phyloP scores from a whole-genome alignment of 495 filamentous ascomycete species.

The Penicillium psychrofluorescens region DNA sequence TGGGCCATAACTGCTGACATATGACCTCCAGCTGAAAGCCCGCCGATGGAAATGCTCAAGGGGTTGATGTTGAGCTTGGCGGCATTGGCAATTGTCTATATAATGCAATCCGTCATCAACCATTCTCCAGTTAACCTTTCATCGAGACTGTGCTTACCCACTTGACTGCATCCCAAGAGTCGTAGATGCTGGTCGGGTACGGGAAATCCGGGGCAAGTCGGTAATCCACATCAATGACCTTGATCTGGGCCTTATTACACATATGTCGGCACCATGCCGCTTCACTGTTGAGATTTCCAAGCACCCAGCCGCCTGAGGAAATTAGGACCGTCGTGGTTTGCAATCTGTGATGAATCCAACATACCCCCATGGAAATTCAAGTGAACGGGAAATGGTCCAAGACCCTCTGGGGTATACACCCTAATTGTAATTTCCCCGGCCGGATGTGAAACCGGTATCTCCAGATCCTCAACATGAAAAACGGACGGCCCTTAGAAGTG shows the following conservation, averaged over 20 bases:
- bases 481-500: slow-evolving; percentile 17
- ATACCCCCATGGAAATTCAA: slow-evolving; percentile 35
- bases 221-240: slow-evolving; percentile 35
- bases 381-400: slow-evolving; percentile 35
- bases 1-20: slow-evolving; percentile 37
- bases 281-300: slow-evolving; percentile 35
- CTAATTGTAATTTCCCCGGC: slow-evolving; percentile 32
- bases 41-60: slow-evolving; percentile 38
- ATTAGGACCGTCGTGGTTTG: background rate
- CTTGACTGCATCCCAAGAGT: slow-evolving; percentile 32
- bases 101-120: no score
- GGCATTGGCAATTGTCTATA: slow-evolving; percentile 16
- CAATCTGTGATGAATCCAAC: background rate
- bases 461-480: slow-evolving; percentile 18
- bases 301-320: slow-evolving; percentile 32
- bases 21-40: slow-evolving; percentile 37
- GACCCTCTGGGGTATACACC: slow-evolving; percentile 22
- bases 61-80: slow-evolving; percentile 39
- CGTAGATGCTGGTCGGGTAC: slow-evolving; percentile 22
- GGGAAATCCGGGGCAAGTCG: slow-evolving; percentile 24
- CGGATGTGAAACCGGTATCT: slow-evolving; percentile 23
- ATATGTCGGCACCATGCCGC: slow-evolving; percentile 32
- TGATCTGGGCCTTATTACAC: slow-evolving; percentile 31
- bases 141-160: slow-evolving; percentile 12
- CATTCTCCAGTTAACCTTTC: no score